These are phyloP conservation scores for Corynespora cassiicola DNA, from an alignment of 2,329 filamentous ascomycete species.

Conservation along the genomic window DNA sequence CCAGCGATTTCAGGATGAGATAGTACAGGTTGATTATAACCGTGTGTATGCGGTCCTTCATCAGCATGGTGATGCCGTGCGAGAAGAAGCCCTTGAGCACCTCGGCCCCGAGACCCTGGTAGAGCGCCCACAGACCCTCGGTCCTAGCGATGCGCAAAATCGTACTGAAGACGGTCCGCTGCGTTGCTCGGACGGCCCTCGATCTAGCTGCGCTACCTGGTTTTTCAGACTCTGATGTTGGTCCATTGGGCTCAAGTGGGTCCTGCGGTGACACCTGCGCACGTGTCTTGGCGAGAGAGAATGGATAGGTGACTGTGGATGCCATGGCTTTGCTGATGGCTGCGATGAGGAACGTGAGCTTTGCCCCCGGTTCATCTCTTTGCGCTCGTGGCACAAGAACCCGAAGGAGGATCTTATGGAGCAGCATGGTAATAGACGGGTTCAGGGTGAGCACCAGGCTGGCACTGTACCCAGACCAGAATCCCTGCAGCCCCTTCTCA, in stretches of 20 bases:
- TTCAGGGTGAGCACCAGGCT: conserved; percentile 82
- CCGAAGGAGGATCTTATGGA: conserved; percentile 75
- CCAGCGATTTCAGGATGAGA: conserved; percentile 59
- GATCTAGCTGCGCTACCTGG: conserved; percentile 26
- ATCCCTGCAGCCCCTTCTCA: conserved; percentile 75
- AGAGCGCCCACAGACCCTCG: conserved; percentile 74
- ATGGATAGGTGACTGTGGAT: conserved; percentile 80
- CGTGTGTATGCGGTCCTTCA: conserved; percentile 79
- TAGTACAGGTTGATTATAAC: conserved; percentile 77
- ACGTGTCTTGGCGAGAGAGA: conserved; percentile 83
- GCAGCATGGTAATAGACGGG: conserved; percentile 83
- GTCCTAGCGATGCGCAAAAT: conserved; percentile 63
- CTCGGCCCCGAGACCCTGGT: conserved; percentile 78
- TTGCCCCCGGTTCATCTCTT: conserved; percentile 59
- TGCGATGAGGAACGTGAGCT: conserved; percentile 70
- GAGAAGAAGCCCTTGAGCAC: conserved; percentile 83
- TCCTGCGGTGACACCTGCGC: conserved; percentile 67
- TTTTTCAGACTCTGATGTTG: conserved; percentile 35
- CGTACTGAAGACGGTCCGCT: conserved; percentile 66
- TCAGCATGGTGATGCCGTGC: conserved; percentile 86
- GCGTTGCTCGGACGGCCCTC: conserved; percentile 30
- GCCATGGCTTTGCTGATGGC: conserved; percentile 81
- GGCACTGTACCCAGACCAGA: conserved; percentile 90
- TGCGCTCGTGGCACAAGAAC: conserved; percentile 62
- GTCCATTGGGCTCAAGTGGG: conserved; percentile 31